Evolutionary conservation across 352 stramenopile species (phyloP).

Genomic region (Peronospora tabacina): DNA sequence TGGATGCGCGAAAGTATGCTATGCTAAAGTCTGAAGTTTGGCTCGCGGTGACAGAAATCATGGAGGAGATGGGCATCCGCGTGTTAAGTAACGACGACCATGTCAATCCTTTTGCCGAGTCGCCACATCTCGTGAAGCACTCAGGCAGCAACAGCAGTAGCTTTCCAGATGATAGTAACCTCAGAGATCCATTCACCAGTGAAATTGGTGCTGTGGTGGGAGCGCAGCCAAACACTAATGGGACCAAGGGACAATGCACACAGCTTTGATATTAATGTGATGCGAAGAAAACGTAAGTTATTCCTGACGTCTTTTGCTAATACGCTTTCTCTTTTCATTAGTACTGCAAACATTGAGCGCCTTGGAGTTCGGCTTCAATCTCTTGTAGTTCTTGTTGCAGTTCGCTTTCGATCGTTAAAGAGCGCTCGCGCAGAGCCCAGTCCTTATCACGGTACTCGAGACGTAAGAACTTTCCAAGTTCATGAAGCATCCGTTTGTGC

Average conservation of each 20-base stretch:
- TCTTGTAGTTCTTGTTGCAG: slow-evolving; percentile 49
- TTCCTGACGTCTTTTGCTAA: slow-evolving; percentile 8
- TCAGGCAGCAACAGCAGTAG: slow-evolving; percentile 19
- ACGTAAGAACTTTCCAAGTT: slow-evolving; percentile 53
- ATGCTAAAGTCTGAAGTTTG: slow-evolving; percentile 87
- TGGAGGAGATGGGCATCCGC: slow-evolving; percentile 69
- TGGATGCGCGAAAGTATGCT: slow-evolving; percentile 80
- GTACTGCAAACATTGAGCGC: slow-evolving; percentile 27
- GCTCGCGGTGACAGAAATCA: slow-evolving; percentile 84
- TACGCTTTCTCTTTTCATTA: slow-evolving; percentile 8
- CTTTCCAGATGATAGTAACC: slow-evolving; percentile 15
- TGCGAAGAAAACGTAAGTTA: slow-evolving; percentile 15
- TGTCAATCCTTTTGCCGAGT: slow-evolving; percentile 38
- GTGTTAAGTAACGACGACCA: slow-evolving; percentile 38
- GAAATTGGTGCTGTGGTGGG: slow-evolving; percentile 59
- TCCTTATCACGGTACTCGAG: slow-evolving; percentile 40
- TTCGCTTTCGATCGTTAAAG: slow-evolving; percentile 54
- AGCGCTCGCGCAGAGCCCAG: slow-evolving; percentile 43
- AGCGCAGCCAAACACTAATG: slow-evolving; percentile 19
- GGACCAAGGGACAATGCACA: slow-evolving; percentile 30
- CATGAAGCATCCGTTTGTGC: slow-evolving; percentile 39
- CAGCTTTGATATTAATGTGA: slow-evolving; percentile 29
- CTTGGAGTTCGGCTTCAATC: slow-evolving; percentile 33
- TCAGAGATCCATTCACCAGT: slow-evolving; percentile 41
- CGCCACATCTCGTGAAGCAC: slow-evolving; percentile 25